Evolutionary conservation across 768 basidiomycete species (phyloP).

Genomic region (Tylopilus subfusipes): DNA sequence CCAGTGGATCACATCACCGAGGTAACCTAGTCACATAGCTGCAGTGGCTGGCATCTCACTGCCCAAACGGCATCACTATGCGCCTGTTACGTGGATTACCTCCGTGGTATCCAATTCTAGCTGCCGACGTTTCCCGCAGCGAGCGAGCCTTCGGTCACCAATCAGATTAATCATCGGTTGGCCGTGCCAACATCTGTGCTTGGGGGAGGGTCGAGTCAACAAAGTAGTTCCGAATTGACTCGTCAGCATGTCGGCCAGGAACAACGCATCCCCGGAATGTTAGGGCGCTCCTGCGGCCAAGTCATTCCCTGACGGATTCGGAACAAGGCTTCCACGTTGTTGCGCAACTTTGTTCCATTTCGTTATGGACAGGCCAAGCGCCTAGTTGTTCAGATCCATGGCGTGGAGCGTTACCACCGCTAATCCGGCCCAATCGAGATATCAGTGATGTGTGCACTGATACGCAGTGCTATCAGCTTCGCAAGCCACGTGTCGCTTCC

Average conservation of each 20-base stretch:
- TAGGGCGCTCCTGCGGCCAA: conserved; percentile 12
- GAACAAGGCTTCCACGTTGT: conserved; percentile 2
- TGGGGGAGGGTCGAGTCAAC: conserved; percentile 15
- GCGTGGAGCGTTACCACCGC: conserved; percentile 15
- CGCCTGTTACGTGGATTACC: conserved; percentile 20
- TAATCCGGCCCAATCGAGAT: conserved; percentile 18
- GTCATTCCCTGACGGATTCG: conserved; percentile 11
- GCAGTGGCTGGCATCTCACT: conserved; percentile 29
- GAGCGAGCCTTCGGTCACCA: conserved; percentile 18
- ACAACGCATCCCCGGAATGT: conserved; percentile 13
- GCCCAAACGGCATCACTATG: conserved; percentile 28
- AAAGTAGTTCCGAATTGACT: conserved; percentile 10
- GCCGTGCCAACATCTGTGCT: conserved; percentile 23
- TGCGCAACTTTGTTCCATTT: conserved; percentile 1
- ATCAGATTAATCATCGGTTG: conserved; percentile 11
- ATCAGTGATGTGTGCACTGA: conserved; percentile 16
- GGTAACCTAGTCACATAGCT: conserved; percentile 33
- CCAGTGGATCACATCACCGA: conserved; percentile 28
- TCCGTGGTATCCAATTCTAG: conserved; percentile 21
- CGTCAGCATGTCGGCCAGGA: conserved; percentile 23
- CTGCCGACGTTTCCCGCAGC: conserved; percentile 18
- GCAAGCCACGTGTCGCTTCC: conserved; percentile 17
- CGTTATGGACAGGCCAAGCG: conserved; percentile 5
- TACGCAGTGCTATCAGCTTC: conserved; percentile 1
- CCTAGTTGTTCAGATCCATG: conserved; percentile 2